A percentile compares a stretch with the other conserved stretches of the same genome.
These are phyloP conservation scores for Cryptococcus deneoformans DNA, from an alignment of 1,284 basidiomycete species.

Conservation along the genomic window DNA sequence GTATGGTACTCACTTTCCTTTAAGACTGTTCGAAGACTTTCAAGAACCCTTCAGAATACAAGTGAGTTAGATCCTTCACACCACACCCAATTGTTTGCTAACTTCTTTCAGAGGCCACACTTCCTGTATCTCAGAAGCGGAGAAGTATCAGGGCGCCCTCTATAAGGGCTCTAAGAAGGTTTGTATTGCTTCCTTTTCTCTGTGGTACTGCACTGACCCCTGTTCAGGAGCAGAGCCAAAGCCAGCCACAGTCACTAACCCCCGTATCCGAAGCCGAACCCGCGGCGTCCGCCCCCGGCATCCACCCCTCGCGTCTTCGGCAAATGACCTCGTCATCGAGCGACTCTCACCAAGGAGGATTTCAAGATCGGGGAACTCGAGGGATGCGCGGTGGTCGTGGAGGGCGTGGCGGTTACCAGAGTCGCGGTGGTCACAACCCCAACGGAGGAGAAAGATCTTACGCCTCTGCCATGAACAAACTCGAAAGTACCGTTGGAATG, in stretches of 20 bases:
- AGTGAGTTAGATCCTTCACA: constrained; percentile 45
- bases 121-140: constrained; percentile 79
- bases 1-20: neutral
- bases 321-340: constrained; percentile 7
- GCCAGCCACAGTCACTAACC: constrained; percentile 6
- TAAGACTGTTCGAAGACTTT: constrained; percentile 78
- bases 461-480: constrained; percentile 32
- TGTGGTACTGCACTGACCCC: neutral
- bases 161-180: constrained; percentile 74
- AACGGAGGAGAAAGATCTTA: constrained; percentile 9
- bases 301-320: constrained; percentile 37
- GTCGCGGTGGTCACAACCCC: constrained; percentile 10
- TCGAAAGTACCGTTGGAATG: constrained; percentile 34
- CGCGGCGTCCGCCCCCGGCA: constrained; percentile 9
- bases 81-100: constrained; percentile 9
- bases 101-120: constrained; percentile 58
- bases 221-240: constrained; percentile 1
- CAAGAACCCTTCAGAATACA: constrained; percentile 64
- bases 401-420: constrained; percentile 9
- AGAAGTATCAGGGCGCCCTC: constrained; percentile 83
- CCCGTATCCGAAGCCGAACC: neutral
- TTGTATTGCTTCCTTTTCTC: neutral
- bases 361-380: constrained; percentile 4
- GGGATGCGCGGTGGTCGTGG: constrained; percentile 13
- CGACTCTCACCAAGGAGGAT: constrained; percentile 1